Evolutionary conservation across 2,329 filamentous ascomycete genomes (phyloP).

Genomic region (Blastomyces parvus): DNA sequence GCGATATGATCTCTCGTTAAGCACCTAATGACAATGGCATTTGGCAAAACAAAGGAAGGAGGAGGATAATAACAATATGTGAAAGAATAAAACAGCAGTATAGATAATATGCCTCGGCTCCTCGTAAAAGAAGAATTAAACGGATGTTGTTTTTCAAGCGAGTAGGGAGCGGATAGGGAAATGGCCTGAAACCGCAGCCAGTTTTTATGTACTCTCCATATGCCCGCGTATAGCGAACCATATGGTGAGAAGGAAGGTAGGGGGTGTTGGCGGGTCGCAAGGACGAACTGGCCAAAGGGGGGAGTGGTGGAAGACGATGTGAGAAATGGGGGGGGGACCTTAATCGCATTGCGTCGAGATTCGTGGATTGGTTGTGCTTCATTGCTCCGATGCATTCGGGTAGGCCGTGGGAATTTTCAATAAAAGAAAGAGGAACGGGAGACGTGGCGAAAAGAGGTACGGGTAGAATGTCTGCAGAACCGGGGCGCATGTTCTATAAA

Average conservation of each 20-base stretch:
- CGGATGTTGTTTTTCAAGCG: background rate
- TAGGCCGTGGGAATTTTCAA: background rate
- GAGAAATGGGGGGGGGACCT: background rate
- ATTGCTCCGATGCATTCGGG: background rate
- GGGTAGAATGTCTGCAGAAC: background rate
- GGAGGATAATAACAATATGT: background rate
- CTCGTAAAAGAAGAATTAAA: background rate
- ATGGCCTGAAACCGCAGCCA: background rate
- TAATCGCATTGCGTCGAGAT: background rate
- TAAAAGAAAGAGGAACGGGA: background rate
- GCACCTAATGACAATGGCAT: too few species aligned
- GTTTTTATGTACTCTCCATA: slow-evolving; percentile 11
- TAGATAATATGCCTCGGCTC: too few species aligned
- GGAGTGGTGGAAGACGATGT: background rate
- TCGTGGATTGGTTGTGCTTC: background rate
- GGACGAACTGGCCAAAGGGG: background rate
- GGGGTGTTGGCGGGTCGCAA: background rate
- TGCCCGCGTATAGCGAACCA: slow-evolving; percentile 13
- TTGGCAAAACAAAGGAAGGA: background rate
- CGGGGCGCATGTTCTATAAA: background rate
- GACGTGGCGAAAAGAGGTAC: background rate
- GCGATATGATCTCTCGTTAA: too few species aligned
- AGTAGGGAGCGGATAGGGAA: background rate
- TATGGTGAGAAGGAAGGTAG: slow-evolving; percentile 16
- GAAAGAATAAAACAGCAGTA: background rate